phyloP scores from a whole-genome alignment of 129 eudicot genomes.

The Flaveria bidentis region DNA sequence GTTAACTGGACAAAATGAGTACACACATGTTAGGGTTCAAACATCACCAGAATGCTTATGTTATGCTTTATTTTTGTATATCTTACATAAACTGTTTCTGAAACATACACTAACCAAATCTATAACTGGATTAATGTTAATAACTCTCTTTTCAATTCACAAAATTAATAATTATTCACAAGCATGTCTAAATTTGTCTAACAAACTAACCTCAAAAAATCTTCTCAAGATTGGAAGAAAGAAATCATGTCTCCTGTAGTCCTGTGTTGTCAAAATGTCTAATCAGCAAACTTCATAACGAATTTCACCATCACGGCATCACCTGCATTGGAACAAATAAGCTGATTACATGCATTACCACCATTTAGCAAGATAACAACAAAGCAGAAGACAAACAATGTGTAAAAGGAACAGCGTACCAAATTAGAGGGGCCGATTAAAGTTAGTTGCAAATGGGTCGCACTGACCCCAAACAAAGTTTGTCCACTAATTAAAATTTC shows the following conservation, averaged over 20 bases:
- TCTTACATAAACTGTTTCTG: not conserved
- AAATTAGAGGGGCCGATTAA: not conserved
- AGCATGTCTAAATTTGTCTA: not conserved
- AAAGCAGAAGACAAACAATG: not conserved
- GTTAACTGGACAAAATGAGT: no score
- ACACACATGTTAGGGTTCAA: no score
- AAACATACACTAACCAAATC: not conserved
- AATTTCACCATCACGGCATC: constrained; percentile 22
- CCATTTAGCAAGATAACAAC: not conserved
- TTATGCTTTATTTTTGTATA: not conserved
- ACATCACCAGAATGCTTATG: not conserved
- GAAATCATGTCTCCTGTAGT: not conserved
- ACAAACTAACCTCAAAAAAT: constrained; percentile 3
- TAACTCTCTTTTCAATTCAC: not conserved
- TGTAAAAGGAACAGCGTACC: not conserved
- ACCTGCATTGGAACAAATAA: constrained; percentile 22
- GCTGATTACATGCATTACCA: no score
- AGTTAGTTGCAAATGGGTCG: no score
- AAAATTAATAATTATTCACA: not conserved
- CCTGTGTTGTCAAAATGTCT: not conserved
- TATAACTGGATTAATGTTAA: not conserved
- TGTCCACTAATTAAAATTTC: not conserved
- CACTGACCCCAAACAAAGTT: not conserved
- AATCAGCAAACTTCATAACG: constrained; percentile 3
- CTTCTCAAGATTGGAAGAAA: not conserved